These are phyloP conservation scores for Vicia villosa DNA, from an alignment of 306 rosid species.

Conservation along the genomic window DNA sequence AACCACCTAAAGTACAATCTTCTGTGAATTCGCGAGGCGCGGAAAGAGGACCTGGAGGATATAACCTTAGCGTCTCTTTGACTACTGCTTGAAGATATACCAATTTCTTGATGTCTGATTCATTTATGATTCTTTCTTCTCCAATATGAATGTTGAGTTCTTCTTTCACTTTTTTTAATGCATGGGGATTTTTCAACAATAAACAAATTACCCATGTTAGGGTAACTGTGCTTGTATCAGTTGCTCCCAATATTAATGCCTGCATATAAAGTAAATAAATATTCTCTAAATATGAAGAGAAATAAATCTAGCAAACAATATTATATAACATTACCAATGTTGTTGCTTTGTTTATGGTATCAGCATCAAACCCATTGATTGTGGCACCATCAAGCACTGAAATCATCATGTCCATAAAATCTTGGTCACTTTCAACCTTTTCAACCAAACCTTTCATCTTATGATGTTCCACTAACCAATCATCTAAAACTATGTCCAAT, in stretches of 20 bases:
- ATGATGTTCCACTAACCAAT: slow-evolving; percentile 31
- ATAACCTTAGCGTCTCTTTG: slow-evolving; percentile 27
- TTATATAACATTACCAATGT: slow-evolving; percentile 29
- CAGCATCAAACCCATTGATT: slow-evolving; percentile 8
- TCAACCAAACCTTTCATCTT: slow-evolving; percentile 11
- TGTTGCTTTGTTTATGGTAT: slow-evolving; percentile 31
- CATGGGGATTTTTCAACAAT: slow-evolving; percentile 11
- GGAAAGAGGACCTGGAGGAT: slow-evolving; percentile 17
- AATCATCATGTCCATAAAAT: slow-evolving; percentile 32
- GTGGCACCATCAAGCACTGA: slow-evolving; percentile 8
- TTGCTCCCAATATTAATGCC: slow-evolving; percentile 22
- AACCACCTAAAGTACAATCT: slow-evolving; percentile 14
- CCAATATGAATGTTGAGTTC: slow-evolving; percentile 11
- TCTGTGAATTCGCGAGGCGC: slow-evolving; percentile 21
- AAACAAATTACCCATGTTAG: slow-evolving; percentile 31
- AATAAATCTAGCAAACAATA: too few relatives aligned
- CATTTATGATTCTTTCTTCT: neutral
- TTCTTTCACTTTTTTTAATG: slow-evolving; percentile 16
- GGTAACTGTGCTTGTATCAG: slow-evolving; percentile 11
- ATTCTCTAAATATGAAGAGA: neutral
- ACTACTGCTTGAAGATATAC: slow-evolving; percentile 30
- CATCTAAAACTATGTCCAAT: slow-evolving; percentile 27
- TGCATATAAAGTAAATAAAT: slow-evolving; percentile 1
- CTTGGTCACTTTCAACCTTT: slow-evolving; percentile 7
- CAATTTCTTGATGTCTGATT: slow-evolving; percentile 11